Conservation (phyloP, 1,139 yeast species). For the Blastobotrys malaysiensis region DNA sequence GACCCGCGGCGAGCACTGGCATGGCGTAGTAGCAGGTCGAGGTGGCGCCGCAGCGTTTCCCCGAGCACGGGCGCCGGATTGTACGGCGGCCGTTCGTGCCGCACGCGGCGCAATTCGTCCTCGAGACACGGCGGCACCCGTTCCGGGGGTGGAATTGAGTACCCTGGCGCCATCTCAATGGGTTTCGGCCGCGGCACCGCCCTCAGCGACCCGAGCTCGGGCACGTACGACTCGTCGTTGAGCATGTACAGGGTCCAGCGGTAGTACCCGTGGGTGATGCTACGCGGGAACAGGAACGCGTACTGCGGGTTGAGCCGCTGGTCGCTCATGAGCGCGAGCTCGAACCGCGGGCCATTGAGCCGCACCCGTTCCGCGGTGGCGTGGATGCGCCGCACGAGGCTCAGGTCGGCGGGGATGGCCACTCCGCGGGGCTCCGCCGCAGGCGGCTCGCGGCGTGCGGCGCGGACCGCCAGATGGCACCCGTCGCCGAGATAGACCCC, state of each 20-base stretch:
- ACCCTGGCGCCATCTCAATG: not conserved
- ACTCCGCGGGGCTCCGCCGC: not conserved
- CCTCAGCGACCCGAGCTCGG: slow-evolving; percentile 5
- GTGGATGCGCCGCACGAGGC: slow-evolving; percentile 20
- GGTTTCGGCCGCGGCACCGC: not conserved
- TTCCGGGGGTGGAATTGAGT: too few species aligned
- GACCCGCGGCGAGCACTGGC: slow-evolving; percentile 27
- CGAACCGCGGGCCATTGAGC: slow-evolving; percentile 25
- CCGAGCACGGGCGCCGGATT: slow-evolving; percentile 8
- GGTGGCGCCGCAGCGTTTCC: slow-evolving; percentile 14
- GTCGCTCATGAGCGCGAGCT: slow-evolving; percentile 22
- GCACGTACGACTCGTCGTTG: slow-evolving; percentile 6
- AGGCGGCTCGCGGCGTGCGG: not conserved
- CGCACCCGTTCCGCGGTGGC: slow-evolving; percentile 22
- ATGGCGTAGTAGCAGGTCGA: slow-evolving; percentile 23
- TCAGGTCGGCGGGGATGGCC: slow-evolving; percentile 12
- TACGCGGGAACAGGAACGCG: slow-evolving; percentile 24
- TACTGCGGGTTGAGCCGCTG: slow-evolving; percentile 22
- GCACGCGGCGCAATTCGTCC: not conserved
- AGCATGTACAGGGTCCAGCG: slow-evolving; percentile 22
- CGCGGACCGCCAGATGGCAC: not conserved
- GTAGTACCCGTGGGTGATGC: slow-evolving; percentile 22
- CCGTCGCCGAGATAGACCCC: slow-evolving; percentile 24
- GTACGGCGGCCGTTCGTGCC: not conserved
- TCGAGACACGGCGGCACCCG: not conserved